These are phyloP conservation scores for Kernera saxatilis DNA, from an alignment of 345 rosid species.

Conservation along the genomic window DNA sequence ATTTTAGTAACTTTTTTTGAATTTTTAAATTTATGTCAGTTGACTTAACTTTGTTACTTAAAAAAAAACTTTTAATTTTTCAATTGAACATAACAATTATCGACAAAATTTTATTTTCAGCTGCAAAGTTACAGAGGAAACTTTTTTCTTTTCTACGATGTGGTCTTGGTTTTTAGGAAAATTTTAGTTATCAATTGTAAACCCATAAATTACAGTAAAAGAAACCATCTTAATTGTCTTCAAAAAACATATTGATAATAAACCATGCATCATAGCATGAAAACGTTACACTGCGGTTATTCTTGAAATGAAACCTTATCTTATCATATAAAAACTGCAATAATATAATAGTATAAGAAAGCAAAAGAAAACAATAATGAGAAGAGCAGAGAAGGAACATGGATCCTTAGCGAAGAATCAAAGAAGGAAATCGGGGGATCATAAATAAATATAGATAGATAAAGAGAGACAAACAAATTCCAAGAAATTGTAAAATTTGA, in stretches of 20 bases:
- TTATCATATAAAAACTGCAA: background rate
- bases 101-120: background rate
- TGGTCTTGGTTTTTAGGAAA: too few species aligned
- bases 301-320: background rate
- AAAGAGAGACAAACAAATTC: slow-evolving; percentile 31
- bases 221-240: background rate
- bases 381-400: slow-evolving; percentile 23
- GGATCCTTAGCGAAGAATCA: slow-evolving; percentile 17
- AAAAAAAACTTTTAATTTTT: too few species aligned
- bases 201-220: background rate
- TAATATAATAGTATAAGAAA: background rate
- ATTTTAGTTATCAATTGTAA: background rate
- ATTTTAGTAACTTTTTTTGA: background rate
- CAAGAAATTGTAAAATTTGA: slow-evolving; percentile 30
- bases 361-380: background rate
- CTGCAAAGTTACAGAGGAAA: background rate
- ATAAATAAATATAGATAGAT: background rate
- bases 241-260: background rate
- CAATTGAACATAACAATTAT: background rate
- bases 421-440: slow-evolving; percentile 8
- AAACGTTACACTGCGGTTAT: background rate
- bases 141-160: too few species aligned
- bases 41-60: background rate
- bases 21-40: background rate
- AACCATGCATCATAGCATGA: background rate